These are phyloP conservation scores for Liriodendron chinense DNA, from an alignment of 164 flowering plant genomes.

Conservation along the genomic window DNA sequence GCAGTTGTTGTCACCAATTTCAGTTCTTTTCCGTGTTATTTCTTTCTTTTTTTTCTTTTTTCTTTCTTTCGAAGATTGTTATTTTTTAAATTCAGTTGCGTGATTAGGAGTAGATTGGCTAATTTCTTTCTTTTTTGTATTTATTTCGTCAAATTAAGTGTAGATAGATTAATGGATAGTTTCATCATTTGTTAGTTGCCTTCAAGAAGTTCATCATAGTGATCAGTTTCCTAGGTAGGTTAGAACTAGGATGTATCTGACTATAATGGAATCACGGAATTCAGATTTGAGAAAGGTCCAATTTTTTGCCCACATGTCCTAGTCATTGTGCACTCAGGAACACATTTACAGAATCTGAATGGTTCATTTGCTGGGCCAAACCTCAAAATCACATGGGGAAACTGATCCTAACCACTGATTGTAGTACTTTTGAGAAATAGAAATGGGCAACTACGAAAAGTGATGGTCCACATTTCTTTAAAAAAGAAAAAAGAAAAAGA, in stretches of 20 bases:
- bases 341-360: background rate
- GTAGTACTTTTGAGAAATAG: background rate
- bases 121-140: too few species aligned
- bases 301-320: background rate
- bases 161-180: background rate
- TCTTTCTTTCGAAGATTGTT: background rate
- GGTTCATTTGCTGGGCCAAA: background rate
- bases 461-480: too few species aligned
- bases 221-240: background rate
- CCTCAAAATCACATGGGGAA: too few species aligned
- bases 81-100: too few species aligned
- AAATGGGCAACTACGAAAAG: too few species aligned
- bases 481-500: too few species aligned
- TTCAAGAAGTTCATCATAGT: background rate
- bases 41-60: too few species aligned
- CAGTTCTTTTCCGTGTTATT: background rate
- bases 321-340: background rate
- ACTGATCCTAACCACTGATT: background rate
- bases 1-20: background rate
- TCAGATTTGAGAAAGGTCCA: background rate
- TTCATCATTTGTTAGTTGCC: background rate
- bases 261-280: background rate
- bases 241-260: background rate
- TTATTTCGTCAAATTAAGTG: background rate
- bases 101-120: too few species aligned